A percentile compares a stretch with the other conserved stretches of the same genome.
Conservation (phyloP, 495 filamentous ascomycete genomes). For the Rhypophila decipiens region DNA sequence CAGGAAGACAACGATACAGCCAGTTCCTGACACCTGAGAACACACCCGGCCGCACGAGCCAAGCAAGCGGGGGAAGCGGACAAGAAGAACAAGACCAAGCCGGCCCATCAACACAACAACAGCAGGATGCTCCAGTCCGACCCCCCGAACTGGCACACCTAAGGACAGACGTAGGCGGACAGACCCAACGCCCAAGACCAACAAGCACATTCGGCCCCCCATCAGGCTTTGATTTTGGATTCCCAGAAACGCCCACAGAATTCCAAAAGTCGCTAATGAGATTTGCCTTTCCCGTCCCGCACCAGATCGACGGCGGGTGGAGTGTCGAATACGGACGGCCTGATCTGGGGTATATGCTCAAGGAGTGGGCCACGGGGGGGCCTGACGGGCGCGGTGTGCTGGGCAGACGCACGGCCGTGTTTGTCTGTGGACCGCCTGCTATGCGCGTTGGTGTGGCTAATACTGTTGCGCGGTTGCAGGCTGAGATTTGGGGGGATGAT, state of each 20-base stretch:
- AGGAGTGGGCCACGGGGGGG: constrained; percentile 61
- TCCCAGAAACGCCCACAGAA: constrained; percentile 67
- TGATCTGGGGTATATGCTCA: constrained; percentile 76
- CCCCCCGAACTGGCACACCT: constrained; percentile 48
- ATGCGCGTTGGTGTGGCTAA: constrained; percentile 85
- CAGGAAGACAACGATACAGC: constrained; percentile 32
- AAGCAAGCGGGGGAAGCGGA: constrained; percentile 16
- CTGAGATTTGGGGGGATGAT: constrained; percentile 69
- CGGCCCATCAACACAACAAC: constrained; percentile 7
- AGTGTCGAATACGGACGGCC: constrained; percentile 90
- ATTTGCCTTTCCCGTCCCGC: constrained; percentile 67
- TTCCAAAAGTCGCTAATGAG: constrained; percentile 80
- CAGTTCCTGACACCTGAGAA: constrained; percentile 20
- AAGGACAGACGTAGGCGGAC: constrained; percentile 35
- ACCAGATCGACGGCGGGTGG: constrained; percentile 73
- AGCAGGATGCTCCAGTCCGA: constrained; percentile 13
- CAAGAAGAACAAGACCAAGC: constrained; percentile 6
- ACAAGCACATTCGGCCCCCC: constrained; percentile 41
- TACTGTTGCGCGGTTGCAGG: constrained; percentile 76
- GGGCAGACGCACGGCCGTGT: constrained; percentile 81
- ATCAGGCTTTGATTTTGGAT: constrained; percentile 65
- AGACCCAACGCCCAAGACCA: constrained; percentile 22
- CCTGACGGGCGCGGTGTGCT: constrained; percentile 57
- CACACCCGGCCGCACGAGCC: constrained; percentile 18
- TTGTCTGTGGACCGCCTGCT: constrained; percentile 81